phyloP scores from a whole-genome alignment of 169 alveolate genomes.

The Plasmodium yoelii region DNA sequence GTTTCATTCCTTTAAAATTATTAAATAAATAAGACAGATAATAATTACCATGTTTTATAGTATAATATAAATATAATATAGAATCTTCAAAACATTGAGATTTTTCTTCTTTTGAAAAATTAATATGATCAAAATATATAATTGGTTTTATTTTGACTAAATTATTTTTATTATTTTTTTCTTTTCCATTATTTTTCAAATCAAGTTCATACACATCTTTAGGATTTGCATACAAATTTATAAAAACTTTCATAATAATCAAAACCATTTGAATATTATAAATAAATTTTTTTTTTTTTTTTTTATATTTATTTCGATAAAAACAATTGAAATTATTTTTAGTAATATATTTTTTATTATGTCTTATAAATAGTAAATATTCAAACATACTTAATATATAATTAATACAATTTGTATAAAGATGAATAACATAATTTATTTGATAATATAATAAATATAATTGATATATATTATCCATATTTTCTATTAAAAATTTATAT shows the following conservation, averaged over 20 bases:
- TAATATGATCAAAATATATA: too few species aligned
- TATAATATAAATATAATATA: background rate
- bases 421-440: conserved; percentile 8
- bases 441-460: conserved; percentile 40
- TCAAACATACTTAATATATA: conserved; percentile 24
- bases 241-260: conserved; percentile 11
- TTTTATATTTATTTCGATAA: conserved; percentile 48
- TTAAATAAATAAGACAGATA: conserved; percentile 5
- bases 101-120: too few species aligned
- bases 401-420: conserved; percentile 11
- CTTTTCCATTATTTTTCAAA: too few species aligned
- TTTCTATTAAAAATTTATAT: background rate
- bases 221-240: background rate
- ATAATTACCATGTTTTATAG: conserved; percentile 8
- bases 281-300: conserved; percentile 10
- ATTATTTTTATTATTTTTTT: too few species aligned
- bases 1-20: background rate
- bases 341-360: conserved; percentile 19
- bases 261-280: conserved; percentile 3
- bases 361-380: conserved; percentile 19
- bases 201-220: too few species aligned
- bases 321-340: conserved; percentile 32
- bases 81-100: background rate
- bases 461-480: conserved; percentile 20
- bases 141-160: too few species aligned